A percentile compares a stretch with the other conserved stretches of the same genome.
phyloP scores from a whole-genome alignment of 768 basidiomycete species.

The Termitomyces bulborhizus region DNA sequence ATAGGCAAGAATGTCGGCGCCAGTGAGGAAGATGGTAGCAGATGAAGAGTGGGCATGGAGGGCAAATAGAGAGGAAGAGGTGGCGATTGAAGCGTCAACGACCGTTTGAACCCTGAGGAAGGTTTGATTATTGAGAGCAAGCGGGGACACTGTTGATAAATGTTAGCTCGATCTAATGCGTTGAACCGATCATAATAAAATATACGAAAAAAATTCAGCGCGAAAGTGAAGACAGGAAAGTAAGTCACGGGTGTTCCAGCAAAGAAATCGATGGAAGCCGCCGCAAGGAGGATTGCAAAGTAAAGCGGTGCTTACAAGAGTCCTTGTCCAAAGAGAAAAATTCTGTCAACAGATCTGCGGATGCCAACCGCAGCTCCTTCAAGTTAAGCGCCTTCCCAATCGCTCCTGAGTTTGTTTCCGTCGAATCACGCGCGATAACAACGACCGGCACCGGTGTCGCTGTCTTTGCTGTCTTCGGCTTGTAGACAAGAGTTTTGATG shows the following conservation, averaged over 20 bases:
- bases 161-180: conserved; percentile 14
- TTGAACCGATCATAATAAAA: neutral
- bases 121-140: conserved; percentile 58
- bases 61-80: conserved; percentile 62
- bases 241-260: neutral
- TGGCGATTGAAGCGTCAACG: conserved; percentile 73
- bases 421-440: conserved; percentile 78
- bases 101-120: conserved; percentile 72
- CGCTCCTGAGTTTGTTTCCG: conserved; percentile 73
- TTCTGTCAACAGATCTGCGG: conserved; percentile 79
- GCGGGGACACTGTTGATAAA: conserved; percentile 60
- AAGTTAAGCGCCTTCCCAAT: conserved; percentile 76
- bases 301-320: conserved; percentile 51
- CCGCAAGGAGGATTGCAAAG: neutral
- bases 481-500: conserved; percentile 89
- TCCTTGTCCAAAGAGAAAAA: conserved; percentile 84
- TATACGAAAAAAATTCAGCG: neutral
- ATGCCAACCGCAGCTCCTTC: conserved; percentile 84
- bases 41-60: conserved; percentile 69
- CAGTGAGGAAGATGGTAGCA: conserved; percentile 73
- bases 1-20: conserved; percentile 68
- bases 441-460: conserved; percentile 81
- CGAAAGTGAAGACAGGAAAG: neutral
- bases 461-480: conserved; percentile 92
- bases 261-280: neutral